Percentiles rank a stretch among this genome's conserved stretches.
Conservation (phyloP, 805 yeast genomes). For the Ogataea kodamae region DNA sequence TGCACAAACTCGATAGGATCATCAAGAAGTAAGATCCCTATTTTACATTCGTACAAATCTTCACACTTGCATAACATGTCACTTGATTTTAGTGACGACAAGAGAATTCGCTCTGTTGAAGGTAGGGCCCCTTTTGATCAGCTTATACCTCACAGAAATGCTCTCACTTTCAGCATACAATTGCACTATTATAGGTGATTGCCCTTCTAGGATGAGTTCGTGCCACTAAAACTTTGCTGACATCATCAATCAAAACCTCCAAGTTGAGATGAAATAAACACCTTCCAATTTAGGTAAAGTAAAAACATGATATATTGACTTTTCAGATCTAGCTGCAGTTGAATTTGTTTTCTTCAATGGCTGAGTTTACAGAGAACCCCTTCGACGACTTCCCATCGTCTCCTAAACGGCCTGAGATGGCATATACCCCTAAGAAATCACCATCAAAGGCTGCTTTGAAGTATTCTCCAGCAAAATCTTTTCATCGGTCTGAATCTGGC, state of each 20-base stretch:
- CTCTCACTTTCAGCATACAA: too few species aligned
- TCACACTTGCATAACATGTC: too few species aligned
- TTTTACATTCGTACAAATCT: too few species aligned
- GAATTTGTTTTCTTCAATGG: constrained; percentile 12
- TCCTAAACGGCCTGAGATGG: constrained; percentile 31
- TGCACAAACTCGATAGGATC: constrained; percentile 12
- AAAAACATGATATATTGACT: constrained; percentile 8
- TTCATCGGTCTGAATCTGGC: constrained; percentile 30
- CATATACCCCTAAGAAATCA: constrained; percentile 30
- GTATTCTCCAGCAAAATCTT: constrained; percentile 44
- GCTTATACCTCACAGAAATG: too few species aligned
- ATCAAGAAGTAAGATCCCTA: constrained; percentile 14
- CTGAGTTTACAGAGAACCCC: constrained; percentile 28
- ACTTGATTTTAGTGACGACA: too few species aligned
- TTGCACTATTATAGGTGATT: too few species aligned
- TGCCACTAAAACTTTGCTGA: too few species aligned
- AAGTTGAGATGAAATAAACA: constrained; percentile 4
- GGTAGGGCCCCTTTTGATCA: too few species aligned
- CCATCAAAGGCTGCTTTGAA: constrained; percentile 38
- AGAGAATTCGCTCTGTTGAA: too few species aligned
- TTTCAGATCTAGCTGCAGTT: constrained; percentile 1
- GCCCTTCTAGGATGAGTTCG: too few species aligned
- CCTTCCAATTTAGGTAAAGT: constrained; percentile 12
- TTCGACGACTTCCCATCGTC: constrained; percentile 26
- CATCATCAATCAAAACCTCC: constrained; percentile 3